phyloP scores from a whole-genome alignment of 2,329 filamentous ascomycete species.

The Colletotrichum tamarilloi region DNA sequence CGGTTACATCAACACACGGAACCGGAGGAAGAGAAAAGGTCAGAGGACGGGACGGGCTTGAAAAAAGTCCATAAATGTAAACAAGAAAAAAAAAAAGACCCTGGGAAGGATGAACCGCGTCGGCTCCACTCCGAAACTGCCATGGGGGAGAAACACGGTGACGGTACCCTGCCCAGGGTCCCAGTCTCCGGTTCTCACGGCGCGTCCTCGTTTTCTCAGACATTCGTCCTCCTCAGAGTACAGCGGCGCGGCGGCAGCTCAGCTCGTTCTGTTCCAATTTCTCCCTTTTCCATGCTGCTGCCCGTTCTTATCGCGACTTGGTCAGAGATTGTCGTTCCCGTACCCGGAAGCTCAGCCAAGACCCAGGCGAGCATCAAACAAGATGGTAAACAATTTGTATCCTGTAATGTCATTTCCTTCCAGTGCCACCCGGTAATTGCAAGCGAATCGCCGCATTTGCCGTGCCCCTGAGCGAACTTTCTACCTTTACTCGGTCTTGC shows the following conservation, averaged over 20 bases:
- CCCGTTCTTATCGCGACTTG: not conserved
- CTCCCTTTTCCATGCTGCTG: too few relatives aligned
- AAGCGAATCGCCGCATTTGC: not conserved
- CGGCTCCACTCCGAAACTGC: not conserved
- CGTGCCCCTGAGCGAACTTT: not conserved
- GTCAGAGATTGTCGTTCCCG: not conserved
- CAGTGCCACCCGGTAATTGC: not conserved
- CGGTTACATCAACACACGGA: too few relatives aligned
- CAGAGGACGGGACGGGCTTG: too few relatives aligned
- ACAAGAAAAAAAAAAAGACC: not conserved
- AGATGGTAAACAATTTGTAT: not conserved
- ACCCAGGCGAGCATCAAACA: conserved; percentile 9
- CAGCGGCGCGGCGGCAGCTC: not conserved
- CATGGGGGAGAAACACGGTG: too few relatives aligned
- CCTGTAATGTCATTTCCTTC: not conserved
- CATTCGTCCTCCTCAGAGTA: not conserved
- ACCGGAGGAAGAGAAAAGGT: too few relatives aligned
- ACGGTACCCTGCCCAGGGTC: not conserved
- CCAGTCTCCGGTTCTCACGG: not conserved
- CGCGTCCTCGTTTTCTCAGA: not conserved
- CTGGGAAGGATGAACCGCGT: not conserved
- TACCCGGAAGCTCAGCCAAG: not conserved
- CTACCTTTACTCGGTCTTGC: not conserved
- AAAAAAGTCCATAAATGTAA: not conserved
- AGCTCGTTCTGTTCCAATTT: not conserved